A percentile compares a stretch with the other conserved stretches of the same genome.
Evolutionary conservation across 805 yeast species (phyloP).

Genomic region (Lipomyces chichibuensis): DNA sequence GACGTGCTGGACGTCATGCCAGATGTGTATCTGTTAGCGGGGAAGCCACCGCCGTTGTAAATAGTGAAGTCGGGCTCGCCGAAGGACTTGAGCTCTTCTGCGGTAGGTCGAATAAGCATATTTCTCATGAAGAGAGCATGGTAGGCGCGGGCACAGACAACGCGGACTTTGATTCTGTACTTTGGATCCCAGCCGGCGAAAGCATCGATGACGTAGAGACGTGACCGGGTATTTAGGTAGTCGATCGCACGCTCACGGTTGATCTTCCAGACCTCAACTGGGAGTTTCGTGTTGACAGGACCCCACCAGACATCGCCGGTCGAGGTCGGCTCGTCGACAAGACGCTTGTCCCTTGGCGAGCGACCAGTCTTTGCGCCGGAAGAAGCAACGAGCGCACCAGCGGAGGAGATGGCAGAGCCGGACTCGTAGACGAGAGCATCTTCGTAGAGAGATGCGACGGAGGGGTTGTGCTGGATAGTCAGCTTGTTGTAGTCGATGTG

Average conservation of each 20-base stretch:
- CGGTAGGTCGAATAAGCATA: slow-evolving; percentile 94
- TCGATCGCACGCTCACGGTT: slow-evolving; percentile 96
- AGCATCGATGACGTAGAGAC: slow-evolving; percentile 93
- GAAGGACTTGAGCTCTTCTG: slow-evolving; percentile 81
- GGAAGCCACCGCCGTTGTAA: slow-evolving; percentile 98
- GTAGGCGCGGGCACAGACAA: slow-evolving; percentile 97
- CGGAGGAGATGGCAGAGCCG: slow-evolving; percentile 86
- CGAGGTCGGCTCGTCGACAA: slow-evolving; percentile 91
- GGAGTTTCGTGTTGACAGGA: slow-evolving; percentile 93
- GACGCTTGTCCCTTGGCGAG: slow-evolving; percentile 97
- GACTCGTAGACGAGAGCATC: slow-evolving; percentile 83
- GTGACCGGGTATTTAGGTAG: slow-evolving; percentile 92
- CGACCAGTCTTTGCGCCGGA: slow-evolving; percentile 97
- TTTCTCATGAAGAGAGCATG: slow-evolving; percentile 98
- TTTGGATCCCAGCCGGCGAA: slow-evolving; percentile 99
- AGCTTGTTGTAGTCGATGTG: slow-evolving; percentile 50
- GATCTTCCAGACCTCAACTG: slow-evolving; percentile 91
- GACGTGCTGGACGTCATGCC: slow-evolving; percentile 98
- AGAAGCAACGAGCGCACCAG: slow-evolving; percentile 95
- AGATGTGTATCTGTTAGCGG: slow-evolving; percentile 92
- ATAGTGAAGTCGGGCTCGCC: slow-evolving; percentile 98
- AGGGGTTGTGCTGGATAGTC: slow-evolving; percentile 73
- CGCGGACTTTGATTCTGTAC: slow-evolving; percentile 92
- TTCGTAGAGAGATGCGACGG: slow-evolving; percentile 90
- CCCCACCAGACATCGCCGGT: slow-evolving; percentile 96